These are phyloP conservation scores for Microcos paniculata DNA, from an alignment of 345 rosid genomes.

Conservation along the genomic window DNA sequence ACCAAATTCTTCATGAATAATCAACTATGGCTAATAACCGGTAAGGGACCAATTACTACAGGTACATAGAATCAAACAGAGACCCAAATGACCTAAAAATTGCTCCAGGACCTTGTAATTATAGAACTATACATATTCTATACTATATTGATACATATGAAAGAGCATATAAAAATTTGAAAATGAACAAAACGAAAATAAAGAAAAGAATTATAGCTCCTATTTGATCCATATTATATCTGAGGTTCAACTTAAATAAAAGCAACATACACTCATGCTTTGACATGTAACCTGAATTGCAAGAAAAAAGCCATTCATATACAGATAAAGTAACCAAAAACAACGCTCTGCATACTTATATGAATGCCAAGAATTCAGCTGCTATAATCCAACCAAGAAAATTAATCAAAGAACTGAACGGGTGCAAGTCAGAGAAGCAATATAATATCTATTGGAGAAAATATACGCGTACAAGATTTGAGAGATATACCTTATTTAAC, in stretches of 20 bases:
- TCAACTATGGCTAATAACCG: neutral
- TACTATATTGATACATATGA: too few relatives aligned
- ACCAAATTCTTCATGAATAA: neutral
- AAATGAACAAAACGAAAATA: neutral
- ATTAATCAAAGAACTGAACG: neutral
- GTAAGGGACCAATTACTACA: neutral
- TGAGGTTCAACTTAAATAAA: too few relatives aligned
- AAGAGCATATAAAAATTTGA: too few relatives aligned
- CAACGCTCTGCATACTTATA: neutral
- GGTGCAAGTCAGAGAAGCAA: neutral
- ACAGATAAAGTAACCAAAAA: neutral
- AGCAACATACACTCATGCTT: neutral
- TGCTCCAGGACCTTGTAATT: too few relatives aligned
- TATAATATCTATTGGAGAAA: neutral
- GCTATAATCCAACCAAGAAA: neutral
- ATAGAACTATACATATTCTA: too few relatives aligned
- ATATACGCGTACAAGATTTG: neutral
- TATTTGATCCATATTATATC: too few relatives aligned
- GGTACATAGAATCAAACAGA: neutral
- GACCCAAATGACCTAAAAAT: neutral
- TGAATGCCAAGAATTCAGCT: neutral
- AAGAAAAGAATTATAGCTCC: too few relatives aligned
- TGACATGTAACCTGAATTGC: neutral
- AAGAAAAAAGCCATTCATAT: neutral
- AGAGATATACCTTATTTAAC: neutral